Evolutionary conservation across 768 basidiomycete genomes (phyloP).

Genomic region (Lentinula raphanica): DNA sequence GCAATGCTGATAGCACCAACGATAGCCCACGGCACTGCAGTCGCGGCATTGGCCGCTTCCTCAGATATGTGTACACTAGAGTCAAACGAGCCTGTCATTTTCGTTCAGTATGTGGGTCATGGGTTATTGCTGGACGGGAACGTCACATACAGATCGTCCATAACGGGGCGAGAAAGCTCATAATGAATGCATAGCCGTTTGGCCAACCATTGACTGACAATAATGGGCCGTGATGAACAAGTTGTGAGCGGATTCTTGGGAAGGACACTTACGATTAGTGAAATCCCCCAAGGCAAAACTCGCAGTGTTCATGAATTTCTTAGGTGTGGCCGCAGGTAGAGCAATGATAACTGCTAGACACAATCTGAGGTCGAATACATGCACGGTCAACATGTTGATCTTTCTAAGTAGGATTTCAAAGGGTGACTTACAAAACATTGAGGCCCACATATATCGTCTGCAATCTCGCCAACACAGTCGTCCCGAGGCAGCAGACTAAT

Average conservation of each 20-base stretch:
- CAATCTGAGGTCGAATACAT: conserved; percentile 12
- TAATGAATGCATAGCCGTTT: conserved; percentile 39
- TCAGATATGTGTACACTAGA: conserved; percentile 47
- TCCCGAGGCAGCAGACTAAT: conserved; percentile 51
- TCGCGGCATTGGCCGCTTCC: conserved; percentile 48
- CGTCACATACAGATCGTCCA: conserved; percentile 14
- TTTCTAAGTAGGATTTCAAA: no score
- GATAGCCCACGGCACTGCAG: conserved; percentile 52
- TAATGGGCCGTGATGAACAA: background rate
- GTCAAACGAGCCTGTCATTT: conserved; percentile 30
- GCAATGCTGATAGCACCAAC: conserved; percentile 36
- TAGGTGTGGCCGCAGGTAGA: conserved; percentile 32
- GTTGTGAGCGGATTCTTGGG: background rate
- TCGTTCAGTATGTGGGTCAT: conserved; percentile 24
- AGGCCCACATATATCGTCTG: conserved; percentile 44
- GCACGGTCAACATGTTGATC: no score
- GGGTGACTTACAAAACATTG: conserved; percentile 33
- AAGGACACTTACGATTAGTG: conserved; percentile 24
- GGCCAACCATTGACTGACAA: conserved; percentile 25
- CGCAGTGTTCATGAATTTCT: conserved; percentile 31
- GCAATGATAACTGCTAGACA: conserved; percentile 35
- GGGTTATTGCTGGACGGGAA: conserved; percentile 16
- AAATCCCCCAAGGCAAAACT: conserved; percentile 32
- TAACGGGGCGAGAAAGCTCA: conserved; percentile 19
- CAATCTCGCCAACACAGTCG: conserved; percentile 47